A percentile compares a stretch with the other conserved stretches of the same genome.
phyloP scores from a whole-genome alignment of 2,329 filamentous ascomycete species.

The Talaromyces sp. region DNA sequence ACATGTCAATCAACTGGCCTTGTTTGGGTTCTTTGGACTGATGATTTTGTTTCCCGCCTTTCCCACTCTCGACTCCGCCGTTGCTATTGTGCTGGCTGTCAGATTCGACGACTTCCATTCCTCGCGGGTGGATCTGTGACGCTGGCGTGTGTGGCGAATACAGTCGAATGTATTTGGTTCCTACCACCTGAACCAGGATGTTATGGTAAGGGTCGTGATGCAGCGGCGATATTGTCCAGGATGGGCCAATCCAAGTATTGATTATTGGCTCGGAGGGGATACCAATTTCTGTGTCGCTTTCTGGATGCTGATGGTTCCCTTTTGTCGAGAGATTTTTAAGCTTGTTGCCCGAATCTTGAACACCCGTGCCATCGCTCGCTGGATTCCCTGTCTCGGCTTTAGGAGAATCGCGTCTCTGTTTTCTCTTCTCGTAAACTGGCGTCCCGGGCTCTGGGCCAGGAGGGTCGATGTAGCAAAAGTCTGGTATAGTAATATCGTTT shows the following conservation, averaged over 20 bases:
- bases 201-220: slow-evolving; percentile 96
- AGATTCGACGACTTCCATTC: slow-evolving; percentile 30
- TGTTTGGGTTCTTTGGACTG: not conserved
- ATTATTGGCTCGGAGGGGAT: slow-evolving; percentile 55
- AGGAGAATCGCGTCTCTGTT: slow-evolving; percentile 6
- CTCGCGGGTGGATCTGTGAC: slow-evolving; percentile 35
- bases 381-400: not conserved
- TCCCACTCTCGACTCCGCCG: not conserved
- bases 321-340: slow-evolving; percentile 7
- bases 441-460: slow-evolving; percentile 50
- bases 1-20: slow-evolving; percentile 66
- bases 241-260: slow-evolving; percentile 91
- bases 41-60: not conserved
- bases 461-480: slow-evolving; percentile 73
- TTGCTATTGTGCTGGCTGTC: not conserved
- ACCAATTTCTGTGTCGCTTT: slow-evolving; percentile 12
- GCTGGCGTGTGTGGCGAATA: slow-evolving; percentile 64
- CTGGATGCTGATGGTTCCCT: slow-evolving; percentile 5
- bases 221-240: slow-evolving; percentile 81
- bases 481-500: slow-evolving; percentile 72
- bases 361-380: slow-evolving; percentile 8
- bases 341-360: slow-evolving; percentile 32
- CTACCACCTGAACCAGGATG: slow-evolving; percentile 81
- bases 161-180: slow-evolving; percentile 84
- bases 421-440: slow-evolving; percentile 38